phyloP scores from a whole-genome alignment of 352 stramenopile species.

The Pythium aquatile region DNA sequence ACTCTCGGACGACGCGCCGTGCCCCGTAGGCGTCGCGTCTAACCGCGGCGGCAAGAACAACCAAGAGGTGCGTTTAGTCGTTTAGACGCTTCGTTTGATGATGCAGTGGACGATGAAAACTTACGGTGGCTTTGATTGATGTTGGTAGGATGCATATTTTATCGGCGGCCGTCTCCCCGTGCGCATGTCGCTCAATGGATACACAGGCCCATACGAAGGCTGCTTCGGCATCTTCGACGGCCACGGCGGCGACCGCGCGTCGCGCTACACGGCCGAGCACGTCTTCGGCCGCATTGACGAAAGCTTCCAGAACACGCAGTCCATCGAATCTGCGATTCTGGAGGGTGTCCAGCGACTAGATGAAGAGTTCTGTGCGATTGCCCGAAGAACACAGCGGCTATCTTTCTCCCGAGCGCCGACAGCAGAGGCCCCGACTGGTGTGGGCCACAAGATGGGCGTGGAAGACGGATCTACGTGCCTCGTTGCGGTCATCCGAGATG shows the following conservation, averaged over 20 bases:
- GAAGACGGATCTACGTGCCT: conserved; percentile 82
- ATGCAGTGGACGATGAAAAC: background rate
- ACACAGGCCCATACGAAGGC: conserved; percentile 49
- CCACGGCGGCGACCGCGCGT: conserved; percentile 76
- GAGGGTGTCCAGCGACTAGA: conserved; percentile 60
- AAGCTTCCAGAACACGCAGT: conserved; percentile 32
- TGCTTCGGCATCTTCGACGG: conserved; percentile 86
- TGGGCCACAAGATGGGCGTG: conserved; percentile 37
- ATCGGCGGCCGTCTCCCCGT: conserved; percentile 58
- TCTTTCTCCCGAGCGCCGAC: conserved; percentile 11
- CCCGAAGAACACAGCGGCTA: conserved; percentile 36
- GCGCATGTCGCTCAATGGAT: conserved; percentile 80
- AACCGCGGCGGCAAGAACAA: conserved; percentile 73
- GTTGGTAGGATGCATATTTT: conserved; percentile 75
- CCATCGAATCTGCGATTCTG: conserved; percentile 55
- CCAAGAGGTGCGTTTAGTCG: conserved; percentile 54
- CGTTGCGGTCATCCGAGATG: conserved; percentile 70
- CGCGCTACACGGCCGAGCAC: conserved; percentile 73
- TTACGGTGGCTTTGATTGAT: background rate
- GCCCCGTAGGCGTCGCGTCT: conserved; percentile 61
- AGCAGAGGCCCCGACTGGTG: conserved; percentile 12
- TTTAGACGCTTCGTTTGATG: background rate
- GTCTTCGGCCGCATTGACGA: conserved; percentile 67
- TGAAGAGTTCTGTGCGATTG: conserved; percentile 66
- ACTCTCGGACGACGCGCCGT: conserved; percentile 48